Evolutionary conservation across 768 basidiomycete genomes (phyloP), one percentile per base, ranked within the genome.

Genomic region (Russula ochroleuca): DNA sequence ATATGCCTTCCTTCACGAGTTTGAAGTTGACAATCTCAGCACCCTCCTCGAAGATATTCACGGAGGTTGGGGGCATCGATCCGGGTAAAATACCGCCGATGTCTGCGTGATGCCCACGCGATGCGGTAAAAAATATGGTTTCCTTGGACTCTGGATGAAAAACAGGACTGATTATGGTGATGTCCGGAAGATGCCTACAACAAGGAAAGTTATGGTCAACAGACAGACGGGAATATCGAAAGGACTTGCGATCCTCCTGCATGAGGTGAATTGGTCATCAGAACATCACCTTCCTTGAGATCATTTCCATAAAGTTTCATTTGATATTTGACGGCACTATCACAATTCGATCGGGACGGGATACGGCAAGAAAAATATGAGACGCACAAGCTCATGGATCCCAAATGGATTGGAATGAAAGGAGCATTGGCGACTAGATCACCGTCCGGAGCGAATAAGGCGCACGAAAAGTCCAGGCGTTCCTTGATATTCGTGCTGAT

Each of bases 401-500:
- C 90, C 37, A 93, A 76, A 72, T 92, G 90, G 62, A 92, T 92
- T 10, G 90, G 90, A 69, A 92, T 92, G 72, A 90, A 92, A 5
- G 92, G 94, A 10, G 92, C 93, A 75, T 97, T 98, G 41, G 95
- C 95, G 43, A 97, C 92, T 21, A 98, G 79, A 69, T 93, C 93
- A 0, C 95, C 95, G 68, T 92, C 89, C n/a, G 94, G 92, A 0
- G 91, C 90, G 69, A 98, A 98, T 41, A 98, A 78, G 2, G 95
- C 95, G 75, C 95, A 98, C 11, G 90, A 93, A 73, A 92, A 97
- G 75, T 97, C 95, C 51, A 97, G 83, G 3, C 95, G 83, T 74
- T 97, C 95, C 75, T 95, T 96, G 80, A 96, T 96, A 71, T 98
- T 95, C 17, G 93, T 94, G 71, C 88, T 87, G 70, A 94, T 94